phyloP scores from a whole-genome alignment of 257 asterid genomes.

The Rhazya stricta region DNA sequence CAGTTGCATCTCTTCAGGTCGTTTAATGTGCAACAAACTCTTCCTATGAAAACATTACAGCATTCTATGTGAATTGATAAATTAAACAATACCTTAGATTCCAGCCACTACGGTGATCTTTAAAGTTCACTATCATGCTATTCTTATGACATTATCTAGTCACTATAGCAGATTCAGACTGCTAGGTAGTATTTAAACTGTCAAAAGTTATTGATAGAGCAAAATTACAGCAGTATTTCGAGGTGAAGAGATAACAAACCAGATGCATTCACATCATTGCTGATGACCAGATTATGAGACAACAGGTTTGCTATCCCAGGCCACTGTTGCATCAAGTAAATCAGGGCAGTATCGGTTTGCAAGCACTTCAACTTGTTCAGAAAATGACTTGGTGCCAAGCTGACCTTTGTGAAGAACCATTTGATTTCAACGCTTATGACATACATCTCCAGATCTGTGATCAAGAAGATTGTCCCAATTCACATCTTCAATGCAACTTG shows the following conservation, averaged over 20 bases:
- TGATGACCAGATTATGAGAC: slow-evolving; percentile 1
- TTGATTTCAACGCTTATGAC: slow-evolving; percentile 32
- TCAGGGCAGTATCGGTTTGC: slow-evolving; percentile 22
- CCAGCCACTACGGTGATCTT: background rate
- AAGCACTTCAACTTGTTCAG: slow-evolving; percentile 29
- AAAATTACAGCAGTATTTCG: background rate
- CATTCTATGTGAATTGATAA: background rate
- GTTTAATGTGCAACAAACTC: background rate
- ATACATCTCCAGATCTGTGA: slow-evolving; percentile 25
- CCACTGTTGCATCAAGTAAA: slow-evolving; percentile 24
- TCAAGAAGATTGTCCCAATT: slow-evolving; percentile 32
- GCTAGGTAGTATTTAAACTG: background rate
- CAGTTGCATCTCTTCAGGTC: background rate
- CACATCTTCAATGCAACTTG: slow-evolving; percentile 30
- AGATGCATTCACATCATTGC: background rate
- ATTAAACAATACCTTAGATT: background rate
- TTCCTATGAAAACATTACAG: background rate
- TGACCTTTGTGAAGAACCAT: slow-evolving; percentile 30
- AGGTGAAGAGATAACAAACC: background rate
- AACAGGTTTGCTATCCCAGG: slow-evolving; percentile 31
- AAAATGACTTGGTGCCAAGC: slow-evolving; percentile 18
- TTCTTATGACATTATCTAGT: background rate
- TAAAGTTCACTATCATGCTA: background rate
- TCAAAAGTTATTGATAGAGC: background rate
- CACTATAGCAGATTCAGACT: background rate